Base-by-base conservation (phyloP, 176 grass and related monocot species). In the Musa beccarii region DNA sequence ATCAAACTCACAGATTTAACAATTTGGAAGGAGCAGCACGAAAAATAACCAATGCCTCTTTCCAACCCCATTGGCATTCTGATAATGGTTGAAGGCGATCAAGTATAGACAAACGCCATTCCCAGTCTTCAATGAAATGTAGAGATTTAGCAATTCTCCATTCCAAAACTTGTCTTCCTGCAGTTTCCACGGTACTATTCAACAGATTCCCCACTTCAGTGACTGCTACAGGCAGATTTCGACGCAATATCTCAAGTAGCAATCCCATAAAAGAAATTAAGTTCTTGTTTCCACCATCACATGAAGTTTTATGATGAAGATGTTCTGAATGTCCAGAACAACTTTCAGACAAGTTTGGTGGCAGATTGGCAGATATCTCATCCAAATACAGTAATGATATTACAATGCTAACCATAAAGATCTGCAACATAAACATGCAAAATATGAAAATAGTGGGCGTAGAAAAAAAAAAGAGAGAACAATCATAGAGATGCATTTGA, bases 1-100 rank as follows among this genome's bases (percentile, higher is more conserved):
- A 79, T 50, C 71, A 76, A 83, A 92, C 89, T 90, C 81, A 96
- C 93, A 97, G 73, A 22, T 92, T 97, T 72, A 97, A 85, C 71
- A 97, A 93, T 85, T 97, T 97, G 14, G 94, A 88, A 78, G 94
- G 94, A 69, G 90, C 86, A 59, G 86, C 94, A 82, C 84, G 85
- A 72, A 93, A 89, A 86, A 93, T 83, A 83, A 91, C 94, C 72
- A 98, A 84, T 77, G 90, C 94, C 84, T 98, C 94, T 79, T 93
- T 93, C 94, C 90, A 98, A 87, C 82, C 86, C 93, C 90, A 97
- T 73, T 89, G 84, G 62, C 73, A 66, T 75, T 76, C 86, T 85
- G 88, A 87, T 71, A 87, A 65, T 72, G 90, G 94, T 80, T 80
- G 90, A 79, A 98, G 83, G 50, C 82, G 86, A 64, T 91, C 80